Percentiles rank a stretch among this genome's conserved stretches.
These are phyloP conservation scores for Phytopythium mirpurense DNA, from an alignment of 352 stramenopile genomes.

Conservation along the genomic window DNA sequence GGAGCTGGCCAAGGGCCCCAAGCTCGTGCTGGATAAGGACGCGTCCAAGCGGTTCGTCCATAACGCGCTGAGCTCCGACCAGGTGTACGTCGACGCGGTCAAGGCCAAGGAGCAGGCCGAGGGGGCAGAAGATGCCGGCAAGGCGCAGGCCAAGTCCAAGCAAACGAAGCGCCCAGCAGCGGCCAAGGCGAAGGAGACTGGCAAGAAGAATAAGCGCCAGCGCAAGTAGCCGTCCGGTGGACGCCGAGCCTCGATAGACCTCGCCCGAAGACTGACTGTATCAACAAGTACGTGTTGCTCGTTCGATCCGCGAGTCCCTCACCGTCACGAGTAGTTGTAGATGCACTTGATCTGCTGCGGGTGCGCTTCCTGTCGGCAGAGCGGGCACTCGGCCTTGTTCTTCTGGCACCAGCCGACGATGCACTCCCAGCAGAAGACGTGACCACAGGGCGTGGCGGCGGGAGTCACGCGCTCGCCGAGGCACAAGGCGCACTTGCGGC, in stretches of 20 bases:
- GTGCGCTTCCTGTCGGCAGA: conserved; percentile 82
- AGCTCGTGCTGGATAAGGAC: conserved; percentile 72
- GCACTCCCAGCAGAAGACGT: conserved; percentile 92
- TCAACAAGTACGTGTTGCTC: conserved; percentile 1
- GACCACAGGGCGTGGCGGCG: conserved; percentile 81
- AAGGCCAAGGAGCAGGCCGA: conserved; percentile 30
- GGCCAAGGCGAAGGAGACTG: conserved; percentile 15
- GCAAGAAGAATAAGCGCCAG: conserved; percentile 55
- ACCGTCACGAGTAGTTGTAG: conserved; percentile 83
- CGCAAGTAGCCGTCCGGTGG: conserved; percentile 22
- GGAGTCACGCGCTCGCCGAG: conserved; percentile 70
- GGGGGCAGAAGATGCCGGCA: conserved; percentile 28
- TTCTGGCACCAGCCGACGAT: conserved; percentile 92
- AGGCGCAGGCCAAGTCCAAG: conserved; percentile 29
- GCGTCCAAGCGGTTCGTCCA: conserved; percentile 81
- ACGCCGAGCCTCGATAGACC: background rate
- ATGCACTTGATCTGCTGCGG: conserved; percentile 90
- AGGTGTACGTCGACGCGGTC: conserved; percentile 75
- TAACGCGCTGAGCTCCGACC: conserved; percentile 77
- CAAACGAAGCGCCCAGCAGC: background rate
- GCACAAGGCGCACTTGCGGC: conserved; percentile 85
- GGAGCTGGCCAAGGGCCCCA: conserved; percentile 69
- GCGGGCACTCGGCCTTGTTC: conserved; percentile 87
- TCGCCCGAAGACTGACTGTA: background rate
- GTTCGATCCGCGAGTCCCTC: background rate